These are phyloP conservation scores for Raphanus raphanistrum DNA, from an alignment of 345 rosid genomes.

Conservation along the genomic window DNA sequence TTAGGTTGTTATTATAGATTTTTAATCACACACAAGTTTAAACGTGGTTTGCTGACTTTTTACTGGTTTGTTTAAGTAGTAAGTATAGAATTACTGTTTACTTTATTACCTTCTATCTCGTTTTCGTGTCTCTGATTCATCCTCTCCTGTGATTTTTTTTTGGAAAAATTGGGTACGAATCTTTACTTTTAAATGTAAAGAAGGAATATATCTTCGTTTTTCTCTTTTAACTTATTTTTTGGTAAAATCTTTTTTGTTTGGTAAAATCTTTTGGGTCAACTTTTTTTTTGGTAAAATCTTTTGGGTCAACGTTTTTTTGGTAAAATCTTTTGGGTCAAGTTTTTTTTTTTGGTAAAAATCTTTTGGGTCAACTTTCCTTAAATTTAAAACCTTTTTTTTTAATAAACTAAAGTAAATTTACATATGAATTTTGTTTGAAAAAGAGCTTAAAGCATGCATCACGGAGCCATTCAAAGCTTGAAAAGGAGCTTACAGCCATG, in stretches of 20 bases:
- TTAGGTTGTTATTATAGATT: background rate
- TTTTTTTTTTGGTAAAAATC: background rate
- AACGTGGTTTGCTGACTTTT: background rate
- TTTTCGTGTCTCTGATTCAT: background rate
- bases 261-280: background rate
- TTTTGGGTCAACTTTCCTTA: background rate
- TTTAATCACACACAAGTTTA: background rate
- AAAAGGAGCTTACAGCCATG: slow-evolving; percentile 38
- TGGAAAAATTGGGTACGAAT: background rate
- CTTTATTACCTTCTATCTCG: background rate
- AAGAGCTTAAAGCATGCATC: slow-evolving; percentile 25
- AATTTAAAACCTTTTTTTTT: background rate
- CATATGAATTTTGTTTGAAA: background rate
- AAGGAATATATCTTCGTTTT: background rate
- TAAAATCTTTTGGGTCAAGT: background rate
- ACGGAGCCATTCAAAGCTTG: too few relatives aligned
- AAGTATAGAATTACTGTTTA: background rate
- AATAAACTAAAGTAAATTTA: background rate
- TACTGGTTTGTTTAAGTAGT: background rate
- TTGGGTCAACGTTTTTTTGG: background rate
- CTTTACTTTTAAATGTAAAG: background rate
- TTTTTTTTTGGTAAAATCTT: too few relatives aligned
- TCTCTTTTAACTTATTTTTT: background rate
- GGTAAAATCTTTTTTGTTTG: background rate
- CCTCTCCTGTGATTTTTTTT: background rate